Percentiles rank a stretch among this genome's conserved stretches.
Evolutionary conservation across 108 stramenopile species (phyloP).

Genomic region (Schizochytrium sp.): DNA sequence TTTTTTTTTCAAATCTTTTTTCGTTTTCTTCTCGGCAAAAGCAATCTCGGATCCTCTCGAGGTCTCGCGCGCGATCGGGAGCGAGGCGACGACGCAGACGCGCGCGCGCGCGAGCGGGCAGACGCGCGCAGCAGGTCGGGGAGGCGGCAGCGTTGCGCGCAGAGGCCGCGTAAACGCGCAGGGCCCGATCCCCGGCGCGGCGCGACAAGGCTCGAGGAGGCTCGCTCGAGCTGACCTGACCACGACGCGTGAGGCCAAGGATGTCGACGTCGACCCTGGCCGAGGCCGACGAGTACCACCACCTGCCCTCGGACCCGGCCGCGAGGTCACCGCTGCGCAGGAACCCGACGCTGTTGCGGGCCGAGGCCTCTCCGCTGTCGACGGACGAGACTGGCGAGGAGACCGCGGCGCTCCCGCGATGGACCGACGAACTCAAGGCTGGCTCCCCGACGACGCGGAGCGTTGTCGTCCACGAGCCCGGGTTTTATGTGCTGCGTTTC

Average conservation of each 20-base stretch:
- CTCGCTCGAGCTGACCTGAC: too few relatives aligned
- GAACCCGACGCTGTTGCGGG: neutral
- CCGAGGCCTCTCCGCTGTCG: neutral
- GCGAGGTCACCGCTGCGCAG: neutral
- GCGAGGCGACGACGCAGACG: too few relatives aligned
- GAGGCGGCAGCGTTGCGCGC: too few relatives aligned
- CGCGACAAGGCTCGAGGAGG: too few relatives aligned
- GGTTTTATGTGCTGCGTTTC: neutral
- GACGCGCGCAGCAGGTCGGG: too few relatives aligned
- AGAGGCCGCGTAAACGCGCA: too few relatives aligned
- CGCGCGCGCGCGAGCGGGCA: too few relatives aligned
- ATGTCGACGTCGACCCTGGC: neutral
- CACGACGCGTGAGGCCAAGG: neutral
- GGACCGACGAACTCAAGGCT: neutral
- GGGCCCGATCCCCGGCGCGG: too few relatives aligned
- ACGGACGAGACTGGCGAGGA: neutral
- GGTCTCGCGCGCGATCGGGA: too few relatives aligned
- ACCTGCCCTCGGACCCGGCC: neutral
- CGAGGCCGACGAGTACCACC: neutral
- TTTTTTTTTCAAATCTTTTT: too few relatives aligned
- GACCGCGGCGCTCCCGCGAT: neutral
- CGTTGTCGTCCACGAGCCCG: neutral
- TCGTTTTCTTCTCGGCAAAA: too few relatives aligned
- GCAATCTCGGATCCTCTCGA: too few relatives aligned
- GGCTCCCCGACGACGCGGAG: neutral